Evolutionary conservation across 2,329 filamentous ascomycete genomes (phyloP), one percentile per base, ranked within the genome.

Genomic region (Colletotrichum camelliae): DNA sequence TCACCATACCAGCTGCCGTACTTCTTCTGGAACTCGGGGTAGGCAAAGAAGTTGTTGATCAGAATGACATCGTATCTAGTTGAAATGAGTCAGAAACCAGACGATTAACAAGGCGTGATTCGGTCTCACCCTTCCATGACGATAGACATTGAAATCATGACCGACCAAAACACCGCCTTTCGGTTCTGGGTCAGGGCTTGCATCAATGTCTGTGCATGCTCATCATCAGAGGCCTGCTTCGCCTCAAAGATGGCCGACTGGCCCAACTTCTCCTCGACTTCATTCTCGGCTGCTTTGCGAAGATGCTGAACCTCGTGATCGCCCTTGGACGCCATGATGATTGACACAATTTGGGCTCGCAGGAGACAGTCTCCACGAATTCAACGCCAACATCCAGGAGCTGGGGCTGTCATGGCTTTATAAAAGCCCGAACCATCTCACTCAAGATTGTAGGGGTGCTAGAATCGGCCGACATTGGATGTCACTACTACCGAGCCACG

Each of bases 51-150:
- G 16, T 84, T 86, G 29, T 82, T 78, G 27, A 89, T 80, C 1
- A 89, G 81, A 48, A 75, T 74, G 9, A 71, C 61, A 35, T 74
- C 72, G 8, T 74, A 74, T 29, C 72, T 37, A 37, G 0, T 4
- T 2, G 9, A 13, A 18, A 13, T 5, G 4, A n/a, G 1, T n/a
- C n/a, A 33, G 31, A 33, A 62, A 9, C 1, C 7, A 3, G 3
- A n/a, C 4, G 55, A 2, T 4, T 5, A 43, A 55, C 4, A 16
- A 33, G 5, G 2, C 15, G 0, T 6, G 24, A 24, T 2, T 29
- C 2, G 0, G 6, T 21, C 85, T 87, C 88, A 89, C 9, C 87
- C 87, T 77, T 89, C 88, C 88, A 89, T 89, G 74, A 89, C 83
- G 62, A 89, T 85, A 2, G 85, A 84, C 24, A 84, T 84, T 10